These are phyloP conservation scores for Orbilia javanica DNA, from an alignment of 2,329 filamentous ascomycete genomes.

Conservation along the genomic window DNA sequence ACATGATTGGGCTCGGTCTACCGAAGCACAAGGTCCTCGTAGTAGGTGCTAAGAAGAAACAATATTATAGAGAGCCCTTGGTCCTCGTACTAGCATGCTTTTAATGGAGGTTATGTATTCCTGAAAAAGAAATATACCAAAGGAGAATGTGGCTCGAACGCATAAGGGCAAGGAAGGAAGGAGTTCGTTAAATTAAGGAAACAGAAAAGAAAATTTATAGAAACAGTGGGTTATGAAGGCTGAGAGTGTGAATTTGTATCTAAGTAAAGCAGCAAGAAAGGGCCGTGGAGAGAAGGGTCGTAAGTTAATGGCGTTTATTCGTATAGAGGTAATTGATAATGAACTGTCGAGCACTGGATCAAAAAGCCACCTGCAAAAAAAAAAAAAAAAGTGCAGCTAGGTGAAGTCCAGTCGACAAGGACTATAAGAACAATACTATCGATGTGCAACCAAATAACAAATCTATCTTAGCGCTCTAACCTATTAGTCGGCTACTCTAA, in stretches of 20 bases:
- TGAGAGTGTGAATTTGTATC: background rate
- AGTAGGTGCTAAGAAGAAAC: constrained; percentile 2
- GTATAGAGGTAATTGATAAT: constrained; percentile 45
- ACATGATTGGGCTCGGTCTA: constrained; percentile 16
- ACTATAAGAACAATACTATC: constrained; percentile 45
- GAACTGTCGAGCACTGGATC: background rate
- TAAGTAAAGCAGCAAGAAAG: constrained; percentile 8
- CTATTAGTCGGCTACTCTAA: constrained; percentile 10
- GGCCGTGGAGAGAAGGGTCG: constrained; percentile 5
- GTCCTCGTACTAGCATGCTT: constrained; percentile 26
- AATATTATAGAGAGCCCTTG: constrained; percentile 30
- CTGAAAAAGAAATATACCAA: constrained; percentile 16
- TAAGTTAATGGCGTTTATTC: constrained; percentile 50
- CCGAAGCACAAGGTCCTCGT: background rate
- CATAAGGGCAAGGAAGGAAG: background rate
- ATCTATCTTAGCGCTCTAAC: constrained; percentile 23
- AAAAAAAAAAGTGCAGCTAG: background rate
- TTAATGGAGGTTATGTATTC: constrained; percentile 23
- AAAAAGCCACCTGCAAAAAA: constrained; percentile 15
- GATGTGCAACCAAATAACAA: constrained; percentile 31
- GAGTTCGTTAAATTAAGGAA: constrained; percentile 30
- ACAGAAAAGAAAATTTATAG: constrained; percentile 26
- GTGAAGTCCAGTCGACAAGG: constrained; percentile 12
- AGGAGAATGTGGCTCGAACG: constrained; percentile 9
- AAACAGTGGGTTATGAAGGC: constrained; percentile 29